These are phyloP conservation scores for Agapanthus africanus DNA, from an alignment of 106 monocot species.

Conservation along the genomic window DNA sequence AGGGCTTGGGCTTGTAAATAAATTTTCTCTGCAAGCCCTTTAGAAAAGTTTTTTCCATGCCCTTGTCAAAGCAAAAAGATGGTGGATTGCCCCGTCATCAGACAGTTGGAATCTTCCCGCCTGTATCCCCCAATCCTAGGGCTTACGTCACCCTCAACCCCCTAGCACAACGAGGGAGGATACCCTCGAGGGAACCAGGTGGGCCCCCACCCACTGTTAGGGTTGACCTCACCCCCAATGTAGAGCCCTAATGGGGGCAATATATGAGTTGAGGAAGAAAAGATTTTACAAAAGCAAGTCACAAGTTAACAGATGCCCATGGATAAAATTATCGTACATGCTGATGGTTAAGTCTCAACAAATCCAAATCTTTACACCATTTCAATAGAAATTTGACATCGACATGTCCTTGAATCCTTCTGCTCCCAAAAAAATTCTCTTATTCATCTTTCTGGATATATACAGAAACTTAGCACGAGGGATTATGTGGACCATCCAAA, in stretches of 20 bases:
- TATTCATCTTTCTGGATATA: too few relatives aligned
- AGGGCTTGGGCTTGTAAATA: too few relatives aligned
- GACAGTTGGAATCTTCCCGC: constrained; percentile 43
- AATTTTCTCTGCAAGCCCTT: too few relatives aligned
- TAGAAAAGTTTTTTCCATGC: background rate
- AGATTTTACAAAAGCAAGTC: background rate
- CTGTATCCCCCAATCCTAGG: constrained; percentile 18
- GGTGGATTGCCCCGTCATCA: constrained; percentile 31
- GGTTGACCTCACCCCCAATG: background rate
- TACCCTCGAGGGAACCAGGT: background rate
- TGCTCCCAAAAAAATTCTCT: too few relatives aligned
- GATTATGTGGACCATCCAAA: too few relatives aligned
- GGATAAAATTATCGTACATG: background rate
- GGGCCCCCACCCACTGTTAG: background rate
- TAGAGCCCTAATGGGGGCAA: background rate
- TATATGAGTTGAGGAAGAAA: background rate
- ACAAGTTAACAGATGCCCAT: background rate
- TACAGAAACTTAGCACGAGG: too few relatives aligned
- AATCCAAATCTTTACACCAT: too few relatives aligned
- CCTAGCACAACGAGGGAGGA: background rate
- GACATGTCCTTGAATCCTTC: too few relatives aligned
- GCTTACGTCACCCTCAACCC: constrained; percentile 9
- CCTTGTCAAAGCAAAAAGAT: background rate
- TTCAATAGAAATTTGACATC: too few relatives aligned
- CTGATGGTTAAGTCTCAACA: background rate